These are phyloP conservation scores for Penicillium macrosclerotiorum DNA, from an alignment of 495 filamentous ascomycete species.

Conservation along the genomic window DNA sequence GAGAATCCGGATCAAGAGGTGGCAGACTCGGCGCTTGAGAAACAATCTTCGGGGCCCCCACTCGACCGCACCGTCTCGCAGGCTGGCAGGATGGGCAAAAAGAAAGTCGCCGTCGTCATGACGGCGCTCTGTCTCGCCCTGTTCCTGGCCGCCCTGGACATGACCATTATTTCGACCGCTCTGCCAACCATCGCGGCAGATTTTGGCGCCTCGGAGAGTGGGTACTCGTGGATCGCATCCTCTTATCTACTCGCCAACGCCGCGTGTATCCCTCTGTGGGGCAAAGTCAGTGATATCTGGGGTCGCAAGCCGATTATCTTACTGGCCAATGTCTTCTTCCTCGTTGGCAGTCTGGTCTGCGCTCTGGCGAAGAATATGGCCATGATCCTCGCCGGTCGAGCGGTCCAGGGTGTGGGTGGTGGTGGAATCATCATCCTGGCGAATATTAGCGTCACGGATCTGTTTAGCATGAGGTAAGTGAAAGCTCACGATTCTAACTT, in stretches of 20 bases:
- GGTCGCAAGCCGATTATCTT: constrained; percentile 80
- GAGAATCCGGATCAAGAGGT: constrained; percentile 7
- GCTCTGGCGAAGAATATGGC: constrained; percentile 64
- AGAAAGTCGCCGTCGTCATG: constrained; percentile 51
- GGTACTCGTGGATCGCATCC: constrained; percentile 76
- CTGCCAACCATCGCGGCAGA: constrained; percentile 62
- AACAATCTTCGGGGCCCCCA: constrained; percentile 19
- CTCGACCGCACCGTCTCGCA: constrained; percentile 40
- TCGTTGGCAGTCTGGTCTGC: constrained; percentile 71
- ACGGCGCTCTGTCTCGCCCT: constrained; percentile 48
- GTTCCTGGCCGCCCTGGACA: constrained; percentile 55
- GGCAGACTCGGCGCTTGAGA: constrained; percentile 21
- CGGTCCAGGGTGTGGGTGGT: constrained; percentile 80
- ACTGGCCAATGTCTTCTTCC: constrained; percentile 68
- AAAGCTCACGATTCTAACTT: no score
- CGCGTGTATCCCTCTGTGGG: constrained; percentile 71
- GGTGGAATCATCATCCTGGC: constrained; percentile 78
- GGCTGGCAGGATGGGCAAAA: constrained; percentile 44
- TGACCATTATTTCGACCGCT: constrained; percentile 54
- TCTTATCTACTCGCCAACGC: constrained; percentile 68
- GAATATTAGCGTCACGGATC: constrained; percentile 78
- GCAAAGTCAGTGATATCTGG: constrained; percentile 84
- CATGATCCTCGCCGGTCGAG: constrained; percentile 73
- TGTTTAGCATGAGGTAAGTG: constrained; percentile 65
- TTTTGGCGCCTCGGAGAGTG: constrained; percentile 59